Evolutionary conservation across 1,139 yeast genomes (phyloP), one percentile per base, ranked within the genome.

Genomic region (Blastobotrys persicus): DNA sequence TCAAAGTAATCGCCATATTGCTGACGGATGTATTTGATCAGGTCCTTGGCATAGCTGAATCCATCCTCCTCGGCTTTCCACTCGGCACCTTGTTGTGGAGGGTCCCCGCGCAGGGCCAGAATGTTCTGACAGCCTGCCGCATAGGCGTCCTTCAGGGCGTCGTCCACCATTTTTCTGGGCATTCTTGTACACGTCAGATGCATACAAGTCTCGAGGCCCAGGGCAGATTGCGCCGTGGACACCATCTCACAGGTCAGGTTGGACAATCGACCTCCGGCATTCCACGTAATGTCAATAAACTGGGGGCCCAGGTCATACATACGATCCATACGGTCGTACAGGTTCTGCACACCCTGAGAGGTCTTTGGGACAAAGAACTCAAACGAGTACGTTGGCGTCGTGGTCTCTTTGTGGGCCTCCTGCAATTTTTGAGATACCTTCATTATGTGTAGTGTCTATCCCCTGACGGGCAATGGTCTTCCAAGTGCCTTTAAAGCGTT

Each of bases 281-380:
- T 91, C 98, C 98, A 92, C 1, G 98, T 92, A 56, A 92, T 87
- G 65, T 92, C 98, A 53, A 92, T 83, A 66, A 92, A 92, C 55
- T 87, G 81, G 1, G 98, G 98, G 56, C 85, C 85, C 61, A 91
- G 75, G 58, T 87, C 91, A 68, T 88, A 88, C 98, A 92, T 92
- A 68, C 97, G 80, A 65, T 92, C 98, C 94, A 92, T 92, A 66
- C 98, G 79, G 67, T 92, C 98, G 70, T 91, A 92, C 52, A 92
- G 76, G 65, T 92, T 92, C 67, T 91, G 96, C 31, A 91, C 94
- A 66, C 98, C 98, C 68, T 92, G 97, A 19, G 94, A 77, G 0
- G 98, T 92, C 73, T 92, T 92, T 42, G 98, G 98, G n/a, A 92
- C 96, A 67, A 92, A 92, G 72, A 88, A 92, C 74, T 92, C 98